Evolutionary conservation across 225 moss, liverwort and hornwort genomes (phyloP).

Genomic region (Anthoceros angustus): DNA sequence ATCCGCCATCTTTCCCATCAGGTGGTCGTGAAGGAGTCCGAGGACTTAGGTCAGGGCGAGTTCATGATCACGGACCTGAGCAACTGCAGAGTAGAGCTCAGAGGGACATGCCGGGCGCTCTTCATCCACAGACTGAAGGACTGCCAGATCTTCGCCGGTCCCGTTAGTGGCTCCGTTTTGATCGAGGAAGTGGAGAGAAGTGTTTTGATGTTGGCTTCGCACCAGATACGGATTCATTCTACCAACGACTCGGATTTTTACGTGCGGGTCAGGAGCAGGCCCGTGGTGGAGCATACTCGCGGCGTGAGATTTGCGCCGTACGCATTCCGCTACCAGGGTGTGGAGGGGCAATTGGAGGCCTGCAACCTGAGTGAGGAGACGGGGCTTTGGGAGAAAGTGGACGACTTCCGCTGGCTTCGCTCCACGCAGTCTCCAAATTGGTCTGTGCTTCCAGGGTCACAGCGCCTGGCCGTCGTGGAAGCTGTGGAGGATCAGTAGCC

Average conservation of each 20-base stretch:
- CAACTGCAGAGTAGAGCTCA: constrained; percentile 63
- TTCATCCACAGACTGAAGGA: constrained; percentile 54
- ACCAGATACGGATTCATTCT: constrained; percentile 94
- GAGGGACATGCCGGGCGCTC: constrained; percentile 54
- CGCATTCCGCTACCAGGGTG: constrained; percentile 47
- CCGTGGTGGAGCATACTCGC: constrained; percentile 77
- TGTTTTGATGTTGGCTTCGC: constrained; percentile 71
- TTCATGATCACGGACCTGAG: constrained; percentile 59
- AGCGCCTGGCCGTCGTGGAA: constrained; percentile 38
- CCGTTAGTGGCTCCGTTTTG: constrained; percentile 73
- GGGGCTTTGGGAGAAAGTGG: constrained; percentile 88
- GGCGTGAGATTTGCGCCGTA: constrained; percentile 73
- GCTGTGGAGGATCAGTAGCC: neutral
- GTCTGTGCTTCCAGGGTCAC: constrained; percentile 44
- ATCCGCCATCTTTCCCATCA: constrained; percentile 40
- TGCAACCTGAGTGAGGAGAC: constrained; percentile 75
- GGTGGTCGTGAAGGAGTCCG: constrained; percentile 38
- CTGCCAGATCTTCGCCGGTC: constrained; percentile 63
- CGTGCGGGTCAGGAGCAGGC: constrained; percentile 68
- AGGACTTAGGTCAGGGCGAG: constrained; percentile 58
- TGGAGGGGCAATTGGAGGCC: constrained; percentile 44
- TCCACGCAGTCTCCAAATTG: constrained; percentile 90
- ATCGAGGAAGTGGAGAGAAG: constrained; percentile 68
- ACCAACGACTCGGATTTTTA: constrained; percentile 79
- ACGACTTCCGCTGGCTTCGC: constrained; percentile 90